Evolutionary conservation across 179 eudicot species (phyloP), one percentile per base, ranked within the genome.

Genomic region (Corrigiola litoralis): DNA sequence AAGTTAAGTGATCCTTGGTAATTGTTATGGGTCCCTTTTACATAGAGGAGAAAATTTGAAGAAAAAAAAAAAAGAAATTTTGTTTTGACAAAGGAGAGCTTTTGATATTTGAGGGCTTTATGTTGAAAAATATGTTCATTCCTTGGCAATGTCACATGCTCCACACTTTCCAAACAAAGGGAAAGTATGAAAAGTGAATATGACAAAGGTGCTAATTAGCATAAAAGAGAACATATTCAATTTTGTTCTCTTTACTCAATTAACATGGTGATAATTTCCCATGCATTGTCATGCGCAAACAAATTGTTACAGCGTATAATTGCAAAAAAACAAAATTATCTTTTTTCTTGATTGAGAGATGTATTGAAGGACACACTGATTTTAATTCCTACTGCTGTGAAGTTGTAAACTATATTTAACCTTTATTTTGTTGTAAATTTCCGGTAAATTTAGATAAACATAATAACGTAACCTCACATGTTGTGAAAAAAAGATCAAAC

Each of bases 131-230:
- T 74, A 47, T 71, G 51, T 59, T 59, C 59, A 71, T 69, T 74
- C 70, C 60, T 65, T 49, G 60, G 67, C 75, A 51, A 51, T 63
- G 73, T 71, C 84, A 85, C 83, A 82, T 82, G 83, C 78, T 78
- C 67, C 69, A 70, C 80, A 76, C 86, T 80, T 80, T 72, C 65
- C 58, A 71, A 76, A 66, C 69, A 69, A 74, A 69, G 71, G 69
- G 51, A 78, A 70, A 60, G 10, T 61, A 42, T 23, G 57, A 70
- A 77, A 77, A 63, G 69, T 72, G 76, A 36, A 67, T 63, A 68
- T 68, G 73, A 72, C 77, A 72, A 77, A 72, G 74, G 60, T 59
- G 24, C 50, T 75, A 59, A 70, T n/a, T n/a, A n/a, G 54, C 75
- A 75, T 46, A 59, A 69, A n/a, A n/a, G n/a, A 65, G 52, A 75